Evolutionary conservation across 768 basidiomycete genomes (phyloP).

Genomic region (Pleurotus ostreatus): DNA sequence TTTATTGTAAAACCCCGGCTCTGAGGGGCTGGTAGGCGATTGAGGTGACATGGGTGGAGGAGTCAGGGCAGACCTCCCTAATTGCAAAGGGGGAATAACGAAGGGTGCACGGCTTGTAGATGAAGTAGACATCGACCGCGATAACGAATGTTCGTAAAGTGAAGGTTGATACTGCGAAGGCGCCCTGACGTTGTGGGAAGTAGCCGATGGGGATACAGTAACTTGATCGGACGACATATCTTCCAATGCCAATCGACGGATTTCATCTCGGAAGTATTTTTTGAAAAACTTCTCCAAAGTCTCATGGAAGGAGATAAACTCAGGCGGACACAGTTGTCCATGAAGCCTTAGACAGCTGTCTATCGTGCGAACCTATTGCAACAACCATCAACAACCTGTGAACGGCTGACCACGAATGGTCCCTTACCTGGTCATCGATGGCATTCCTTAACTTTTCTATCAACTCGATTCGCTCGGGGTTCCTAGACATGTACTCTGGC

Average conservation of each 20-base stretch:
- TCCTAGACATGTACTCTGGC: slow-evolving; percentile 57
- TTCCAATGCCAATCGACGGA: slow-evolving; percentile 65
- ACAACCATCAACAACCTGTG: neutral
- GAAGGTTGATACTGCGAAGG: slow-evolving; percentile 44
- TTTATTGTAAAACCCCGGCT: slow-evolving; percentile 31
- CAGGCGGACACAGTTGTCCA: slow-evolving; percentile 73
- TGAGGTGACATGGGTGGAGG: slow-evolving; percentile 41
- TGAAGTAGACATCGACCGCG: slow-evolving; percentile 41
- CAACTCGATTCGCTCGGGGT: slow-evolving; percentile 67
- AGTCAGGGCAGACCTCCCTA: slow-evolving; percentile 40
- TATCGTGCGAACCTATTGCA: slow-evolving; percentile 64
- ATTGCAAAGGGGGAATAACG: slow-evolving; percentile 49
- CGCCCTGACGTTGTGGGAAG: slow-evolving; percentile 27
- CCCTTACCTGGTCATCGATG: slow-evolving; percentile 77
- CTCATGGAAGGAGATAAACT: slow-evolving; percentile 91
- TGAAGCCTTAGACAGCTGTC: slow-evolving; percentile 84
- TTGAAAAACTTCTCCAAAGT: slow-evolving; percentile 83
- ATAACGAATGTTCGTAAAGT: slow-evolving; percentile 44
- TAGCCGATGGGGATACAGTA: slow-evolving; percentile 32
- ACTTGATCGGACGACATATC: slow-evolving; percentile 41
- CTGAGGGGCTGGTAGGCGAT: slow-evolving; percentile 25
- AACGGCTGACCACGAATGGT: neutral
- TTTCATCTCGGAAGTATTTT: slow-evolving; percentile 82
- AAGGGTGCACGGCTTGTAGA: slow-evolving; percentile 41
- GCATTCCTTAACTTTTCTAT: slow-evolving; percentile 69